Conservation (phyloP, 495 filamentous ascomycete genomes). For the Lasiosphaeria ovina region DNA sequence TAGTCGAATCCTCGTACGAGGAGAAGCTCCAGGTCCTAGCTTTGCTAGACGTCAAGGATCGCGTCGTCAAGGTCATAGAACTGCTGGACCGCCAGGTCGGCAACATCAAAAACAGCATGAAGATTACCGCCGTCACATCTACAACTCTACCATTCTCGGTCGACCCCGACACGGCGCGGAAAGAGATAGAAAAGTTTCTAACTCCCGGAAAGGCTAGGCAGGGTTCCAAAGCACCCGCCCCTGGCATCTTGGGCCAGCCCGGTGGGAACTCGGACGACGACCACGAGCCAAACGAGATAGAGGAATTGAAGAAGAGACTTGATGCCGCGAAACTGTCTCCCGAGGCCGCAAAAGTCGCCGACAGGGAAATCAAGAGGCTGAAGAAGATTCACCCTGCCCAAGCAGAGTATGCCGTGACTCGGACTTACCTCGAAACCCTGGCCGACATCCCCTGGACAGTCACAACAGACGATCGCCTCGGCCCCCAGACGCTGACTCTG, state of each 20-base stretch:
- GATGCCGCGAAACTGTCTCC: conserved; percentile 70
- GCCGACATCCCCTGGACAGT: conserved; percentile 92
- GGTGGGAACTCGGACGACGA: conserved; percentile 56
- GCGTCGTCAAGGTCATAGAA: conserved; percentile 75
- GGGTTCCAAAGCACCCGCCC: conserved; percentile 24
- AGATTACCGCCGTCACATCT: conserved; percentile 68
- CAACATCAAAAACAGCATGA: conserved; percentile 76
- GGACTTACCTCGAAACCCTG: conserved; percentile 94
- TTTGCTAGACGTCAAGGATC: conserved; percentile 69
- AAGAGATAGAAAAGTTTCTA: conserved; percentile 39
- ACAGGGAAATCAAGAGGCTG: conserved; percentile 82
- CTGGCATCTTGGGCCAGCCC: conserved; percentile 31
- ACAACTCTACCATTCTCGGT: conserved; percentile 53
- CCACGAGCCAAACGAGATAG: conserved; percentile 77
- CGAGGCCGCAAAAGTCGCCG: conserved; percentile 77
- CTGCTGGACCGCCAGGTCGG: conserved; percentile 76
- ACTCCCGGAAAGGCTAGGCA: conserved; percentile 24
- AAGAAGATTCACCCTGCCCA: conserved; percentile 94
- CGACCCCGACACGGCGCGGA: conserved; percentile 47
- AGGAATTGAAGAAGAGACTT: conserved; percentile 84
- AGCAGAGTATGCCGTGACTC: conserved; percentile 88
- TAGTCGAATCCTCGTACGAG: conserved; percentile 78
- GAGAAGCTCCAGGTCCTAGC: conserved; percentile 85
- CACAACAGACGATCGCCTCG: conserved; percentile 81
- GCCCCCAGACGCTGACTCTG: conserved; percentile 69